Evolutionary conservation across 169 alveolate species (phyloP).

Genomic region (Cryptosporidium tyzzeri): DNA sequence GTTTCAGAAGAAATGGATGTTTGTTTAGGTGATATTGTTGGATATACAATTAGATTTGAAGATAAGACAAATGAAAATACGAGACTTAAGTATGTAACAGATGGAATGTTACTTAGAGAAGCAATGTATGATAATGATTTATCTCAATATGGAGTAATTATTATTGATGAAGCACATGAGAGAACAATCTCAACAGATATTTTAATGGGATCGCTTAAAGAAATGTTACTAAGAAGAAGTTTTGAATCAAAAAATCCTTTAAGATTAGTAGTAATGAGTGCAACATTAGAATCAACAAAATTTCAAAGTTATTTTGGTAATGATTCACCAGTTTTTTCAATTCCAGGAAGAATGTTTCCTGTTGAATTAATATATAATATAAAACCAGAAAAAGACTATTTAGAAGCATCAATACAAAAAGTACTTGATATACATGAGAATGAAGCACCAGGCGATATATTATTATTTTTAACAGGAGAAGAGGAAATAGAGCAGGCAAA

Average conservation of each 20-base stretch:
- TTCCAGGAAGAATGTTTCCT: slow-evolving; percentile 98
- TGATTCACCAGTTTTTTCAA: slow-evolving; percentile 94
- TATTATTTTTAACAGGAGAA: slow-evolving; percentile 88
- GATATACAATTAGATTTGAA: slow-evolving; percentile 98
- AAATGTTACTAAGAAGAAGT: slow-evolving; percentile 87
- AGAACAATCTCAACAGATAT: slow-evolving; percentile 97
- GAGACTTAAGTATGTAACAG: slow-evolving; percentile 95
- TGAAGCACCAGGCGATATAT: slow-evolving; percentile 91
- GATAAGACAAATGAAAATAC: slow-evolving; percentile 92
- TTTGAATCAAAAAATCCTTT: slow-evolving; percentile 82
- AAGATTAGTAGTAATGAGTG: slow-evolving; percentile 97
- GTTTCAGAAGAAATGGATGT: slow-evolving; percentile 98
- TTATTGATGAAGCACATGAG: slow-evolving; percentile 99
- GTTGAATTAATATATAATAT: slow-evolving; percentile 96
- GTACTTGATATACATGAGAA: slow-evolving; percentile 92
- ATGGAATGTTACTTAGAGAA: slow-evolving; percentile 98
- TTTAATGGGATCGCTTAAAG: slow-evolving; percentile 96
- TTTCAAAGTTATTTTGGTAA: slow-evolving; percentile 92
- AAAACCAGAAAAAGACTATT: slow-evolving; percentile 94
- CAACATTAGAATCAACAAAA: slow-evolving; percentile 96
- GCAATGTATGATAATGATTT: slow-evolving; percentile 94
- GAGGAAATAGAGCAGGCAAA: slow-evolving; percentile 89
- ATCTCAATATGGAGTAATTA: slow-evolving; percentile 90
- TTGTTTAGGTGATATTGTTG: slow-evolving; percentile 91
- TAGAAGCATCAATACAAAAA: slow-evolving; percentile 93